Percentiles rank a stretch among this genome's conserved stretches.
phyloP scores from a whole-genome alignment of 805 yeast genomes.

The Saturnispora serradocipensis region DNA sequence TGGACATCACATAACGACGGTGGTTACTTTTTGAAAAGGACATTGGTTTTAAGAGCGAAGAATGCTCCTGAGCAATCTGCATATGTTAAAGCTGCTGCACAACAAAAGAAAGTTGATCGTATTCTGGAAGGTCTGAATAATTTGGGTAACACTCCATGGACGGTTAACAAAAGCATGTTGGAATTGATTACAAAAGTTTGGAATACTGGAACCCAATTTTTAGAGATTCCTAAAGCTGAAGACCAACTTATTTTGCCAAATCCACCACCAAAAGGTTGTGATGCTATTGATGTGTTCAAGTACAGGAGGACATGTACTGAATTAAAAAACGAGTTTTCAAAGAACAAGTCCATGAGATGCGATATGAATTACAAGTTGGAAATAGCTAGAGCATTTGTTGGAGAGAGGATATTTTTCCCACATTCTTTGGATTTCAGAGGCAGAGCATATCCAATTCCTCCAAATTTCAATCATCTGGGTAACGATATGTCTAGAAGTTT shows the following conservation, averaged over 20 bases:
- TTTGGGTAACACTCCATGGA: slow-evolving; percentile 86
- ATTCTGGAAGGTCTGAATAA: slow-evolving; percentile 80
- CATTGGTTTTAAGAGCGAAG: slow-evolving; percentile 61
- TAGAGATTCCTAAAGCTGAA: slow-evolving; percentile 56
- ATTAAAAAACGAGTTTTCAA: slow-evolving; percentile 49
- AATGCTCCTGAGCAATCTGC: slow-evolving; percentile 87
- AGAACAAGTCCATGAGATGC: slow-evolving; percentile 80
- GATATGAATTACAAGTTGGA: slow-evolving; percentile 90
- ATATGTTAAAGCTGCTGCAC: slow-evolving; percentile 77
- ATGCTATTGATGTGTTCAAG: slow-evolving; percentile 59
- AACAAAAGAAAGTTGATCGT: slow-evolving; percentile 49
- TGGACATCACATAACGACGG: slow-evolving; percentile 82
- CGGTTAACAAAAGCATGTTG: slow-evolving; percentile 67
- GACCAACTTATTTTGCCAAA: slow-evolving; percentile 42
- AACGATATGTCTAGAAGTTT: slow-evolving; percentile 69
- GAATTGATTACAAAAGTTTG: slow-evolving; percentile 66
- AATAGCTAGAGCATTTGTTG: slow-evolving; percentile 86
- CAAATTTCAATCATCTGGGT: slow-evolving; percentile 75
- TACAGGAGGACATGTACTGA: slow-evolving; percentile 58
- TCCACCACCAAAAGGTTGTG: slow-evolving; percentile 53
- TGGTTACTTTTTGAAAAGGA: slow-evolving; percentile 65
- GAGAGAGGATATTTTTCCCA: slow-evolving; percentile 71
- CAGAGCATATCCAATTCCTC: slow-evolving; percentile 73
- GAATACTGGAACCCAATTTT: slow-evolving; percentile 73
- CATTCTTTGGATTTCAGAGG: slow-evolving; percentile 80